Evolutionary conservation across 108 stramenopile species (phyloP).

Genomic region (Cylindrotheca fusiformis): DNA sequence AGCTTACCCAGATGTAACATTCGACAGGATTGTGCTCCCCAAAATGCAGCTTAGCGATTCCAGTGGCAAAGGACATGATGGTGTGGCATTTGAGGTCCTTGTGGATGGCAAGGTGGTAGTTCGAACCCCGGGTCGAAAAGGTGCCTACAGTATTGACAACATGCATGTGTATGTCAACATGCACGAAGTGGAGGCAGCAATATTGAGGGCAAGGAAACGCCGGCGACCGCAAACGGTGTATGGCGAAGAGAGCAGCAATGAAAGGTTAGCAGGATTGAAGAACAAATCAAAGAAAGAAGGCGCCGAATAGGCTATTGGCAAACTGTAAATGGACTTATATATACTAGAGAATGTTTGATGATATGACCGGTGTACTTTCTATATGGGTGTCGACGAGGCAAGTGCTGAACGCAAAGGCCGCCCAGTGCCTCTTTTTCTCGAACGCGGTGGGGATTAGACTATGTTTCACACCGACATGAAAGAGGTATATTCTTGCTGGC

Average conservation of each 20-base stretch:
- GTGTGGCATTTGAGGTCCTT: conserved; percentile 64
- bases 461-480: too few relatives aligned
- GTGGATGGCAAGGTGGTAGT: conserved; percentile 74
- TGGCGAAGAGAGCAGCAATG: conserved; percentile 35
- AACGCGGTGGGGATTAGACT: too few relatives aligned
- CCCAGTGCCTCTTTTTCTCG: too few relatives aligned
- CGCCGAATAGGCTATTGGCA: too few relatives aligned
- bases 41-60: conserved; percentile 1
- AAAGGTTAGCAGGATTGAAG: conserved; percentile 17
- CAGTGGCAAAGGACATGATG: conserved; percentile 16
- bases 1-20: conserved; percentile 63
- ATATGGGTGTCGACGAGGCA: too few relatives aligned
- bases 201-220: conserved; percentile 63
- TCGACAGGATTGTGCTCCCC: conserved; percentile 63
- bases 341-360: too few relatives aligned
- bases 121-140: conserved; percentile 46
- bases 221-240: conserved; percentile 68
- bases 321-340: too few relatives aligned
- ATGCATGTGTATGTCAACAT: conserved; percentile 73
- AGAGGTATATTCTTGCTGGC: too few relatives aligned
- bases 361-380: too few relatives aligned
- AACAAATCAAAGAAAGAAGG: conserved; percentile 7
- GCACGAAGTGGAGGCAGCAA: conserved; percentile 74
- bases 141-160: conserved; percentile 6
- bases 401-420: too few relatives aligned